Evolutionary conservation across 805 yeast genomes (phyloP).

Genomic region (Ogataea pilisensis): DNA sequence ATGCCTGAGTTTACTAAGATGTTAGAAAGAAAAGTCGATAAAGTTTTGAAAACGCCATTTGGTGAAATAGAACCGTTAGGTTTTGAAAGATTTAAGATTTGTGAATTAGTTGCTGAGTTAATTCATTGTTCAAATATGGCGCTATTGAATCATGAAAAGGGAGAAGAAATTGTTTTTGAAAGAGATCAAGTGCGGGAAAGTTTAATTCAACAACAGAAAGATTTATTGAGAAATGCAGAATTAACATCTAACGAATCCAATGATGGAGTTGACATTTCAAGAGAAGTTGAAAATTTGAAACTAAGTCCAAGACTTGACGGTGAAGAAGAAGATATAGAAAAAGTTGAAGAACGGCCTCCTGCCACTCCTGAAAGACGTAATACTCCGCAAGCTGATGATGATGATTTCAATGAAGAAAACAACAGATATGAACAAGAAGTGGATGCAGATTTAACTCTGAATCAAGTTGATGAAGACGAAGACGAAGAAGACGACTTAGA

Average conservation of each 20-base stretch:
- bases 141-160: slow-evolving; percentile 70
- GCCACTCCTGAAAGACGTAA: background rate
- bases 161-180: slow-evolving; percentile 62
- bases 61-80: slow-evolving; percentile 76
- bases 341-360: slow-evolving; percentile 22
- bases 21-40: slow-evolving; percentile 38
- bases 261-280: slow-evolving; percentile 32
- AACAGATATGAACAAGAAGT: slow-evolving; percentile 28
- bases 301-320: slow-evolving; percentile 15
- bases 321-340: slow-evolving; percentile 7
- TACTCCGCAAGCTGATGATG: slow-evolving; percentile 1
- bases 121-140: slow-evolving; percentile 98
- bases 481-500: slow-evolving; percentile 28
- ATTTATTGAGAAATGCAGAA: slow-evolving; percentile 25
- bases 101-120: slow-evolving; percentile 90
- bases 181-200: slow-evolving; percentile 65
- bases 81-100: slow-evolving; percentile 82
- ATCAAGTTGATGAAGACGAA: slow-evolving; percentile 27
- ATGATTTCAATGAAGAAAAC: slow-evolving; percentile 22
- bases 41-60: slow-evolving; percentile 55
- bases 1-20: slow-evolving; percentile 67
- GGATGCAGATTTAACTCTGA: slow-evolving; percentile 19
- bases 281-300: slow-evolving; percentile 30
- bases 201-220: slow-evolving; percentile 34
- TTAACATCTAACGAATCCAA: slow-evolving; percentile 24